These are phyloP conservation scores for Orbilia ellipsospora DNA, from an alignment of 2,329 filamentous ascomycete species.

Conservation along the genomic window DNA sequence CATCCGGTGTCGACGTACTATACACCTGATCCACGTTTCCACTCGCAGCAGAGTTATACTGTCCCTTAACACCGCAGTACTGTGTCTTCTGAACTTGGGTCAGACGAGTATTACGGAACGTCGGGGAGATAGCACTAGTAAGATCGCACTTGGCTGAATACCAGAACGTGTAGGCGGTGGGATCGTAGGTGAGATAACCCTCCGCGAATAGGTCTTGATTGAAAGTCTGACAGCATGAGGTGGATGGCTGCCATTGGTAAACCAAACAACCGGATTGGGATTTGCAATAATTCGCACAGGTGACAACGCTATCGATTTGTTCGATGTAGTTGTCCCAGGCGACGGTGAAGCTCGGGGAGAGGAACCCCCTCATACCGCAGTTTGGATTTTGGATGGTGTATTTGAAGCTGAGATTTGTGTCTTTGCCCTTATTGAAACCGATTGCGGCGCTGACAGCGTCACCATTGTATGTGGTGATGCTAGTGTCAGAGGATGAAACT, in stretches of 20 bases:
- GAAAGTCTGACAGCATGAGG: slow-evolving; percentile 25
- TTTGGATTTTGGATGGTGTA: slow-evolving; percentile 34
- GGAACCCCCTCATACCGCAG: slow-evolving; percentile 31
- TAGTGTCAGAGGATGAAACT: neutral
- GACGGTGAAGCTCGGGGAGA: slow-evolving; percentile 5
- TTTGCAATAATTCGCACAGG: slow-evolving; percentile 31
- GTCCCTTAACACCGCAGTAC: slow-evolving; percentile 31
- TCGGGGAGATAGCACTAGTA: slow-evolving; percentile 21
- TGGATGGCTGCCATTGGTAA: slow-evolving; percentile 39
- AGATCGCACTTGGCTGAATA: slow-evolving; percentile 29
- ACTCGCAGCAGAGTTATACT: slow-evolving; percentile 22
- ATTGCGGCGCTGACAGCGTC: slow-evolving; percentile 16
- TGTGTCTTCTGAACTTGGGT: slow-evolving; percentile 21
- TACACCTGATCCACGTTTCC: slow-evolving; percentile 20
- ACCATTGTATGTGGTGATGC: slow-evolving; percentile 16
- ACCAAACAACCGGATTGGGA: slow-evolving; percentile 26
- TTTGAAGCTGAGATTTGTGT: slow-evolving; percentile 11
- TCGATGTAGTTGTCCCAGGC: slow-evolving; percentile 2
- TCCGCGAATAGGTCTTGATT: slow-evolving; percentile 27
- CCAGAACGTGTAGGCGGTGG: slow-evolving; percentile 27
- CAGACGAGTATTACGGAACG: slow-evolving; percentile 29
- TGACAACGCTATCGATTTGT: slow-evolving; percentile 21
- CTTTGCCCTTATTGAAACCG: slow-evolving; percentile 40
- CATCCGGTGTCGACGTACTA: slow-evolving; percentile 17
- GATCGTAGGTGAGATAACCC: slow-evolving; percentile 23